Evolutionary conservation across 1,284 basidiomycete species (phyloP), one percentile per base, ranked within the genome.

Genomic region (Erythrobasidium hasegawianum): DNA sequence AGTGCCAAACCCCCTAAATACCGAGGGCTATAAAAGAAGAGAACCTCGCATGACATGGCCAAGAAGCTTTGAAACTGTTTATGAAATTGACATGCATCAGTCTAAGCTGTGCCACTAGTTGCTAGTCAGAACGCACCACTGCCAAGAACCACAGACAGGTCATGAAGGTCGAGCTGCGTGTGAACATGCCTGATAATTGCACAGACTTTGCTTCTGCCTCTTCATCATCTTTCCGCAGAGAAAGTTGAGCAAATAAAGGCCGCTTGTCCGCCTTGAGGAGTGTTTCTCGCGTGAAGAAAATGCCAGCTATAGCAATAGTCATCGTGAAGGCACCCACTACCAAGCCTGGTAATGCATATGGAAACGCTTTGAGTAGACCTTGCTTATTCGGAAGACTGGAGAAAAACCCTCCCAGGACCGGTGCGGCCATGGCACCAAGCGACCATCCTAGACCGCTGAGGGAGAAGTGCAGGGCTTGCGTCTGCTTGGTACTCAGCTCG

Each of bases 261-360:
- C 40, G 61, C 11, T 33, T 41, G 2, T 55, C 20, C 2, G 39
- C 62, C 26, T 26, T 10, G 16, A 40, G 41, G 10, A 65, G 49
- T 24, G 62, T 65, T 26, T 65, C 62, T 39, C 50, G 24, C 20
- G 54, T 49, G 20, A 57, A 11, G 41, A 39, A 49, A 5, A 50
- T 18, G 5, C 62, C 56, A 11, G 47, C 20, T 1, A 65, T 4
- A 4, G 47, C 41, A 4, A 18, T 38, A 2, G 52, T 11, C 7
- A 57, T 27, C 5, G 56, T 43, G 14, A 57, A 50, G 10, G 27
- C 4, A 11, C 53, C 47, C 18, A 56, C 61, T 13, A 49, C 40
- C 3, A 57, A 41, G 18, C 61, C 52, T 9, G 61, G 52, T 27
- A 64, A 18, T 10, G 61, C 61, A 24, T 56, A 64, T 13, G 61